A percentile compares a stretch with the other conserved stretches of the same genome.
Conservation (phyloP, 2,329 filamentous ascomycete genomes). For the Tolypocladium album region DNA sequence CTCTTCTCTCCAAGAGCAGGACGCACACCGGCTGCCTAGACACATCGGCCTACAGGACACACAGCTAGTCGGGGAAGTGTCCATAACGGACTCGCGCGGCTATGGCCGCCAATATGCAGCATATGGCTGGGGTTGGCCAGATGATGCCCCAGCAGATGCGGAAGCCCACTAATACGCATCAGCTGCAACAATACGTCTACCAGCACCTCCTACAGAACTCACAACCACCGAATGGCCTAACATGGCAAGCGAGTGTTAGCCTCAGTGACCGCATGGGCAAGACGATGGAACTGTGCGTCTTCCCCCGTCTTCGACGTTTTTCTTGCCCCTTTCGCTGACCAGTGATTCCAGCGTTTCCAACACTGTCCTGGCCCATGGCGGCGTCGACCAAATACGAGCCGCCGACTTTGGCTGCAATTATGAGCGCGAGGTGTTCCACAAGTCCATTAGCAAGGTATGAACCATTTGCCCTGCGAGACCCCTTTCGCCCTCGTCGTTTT, state of each 20-base stretch:
- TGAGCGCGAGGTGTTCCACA: constrained; percentile 36
- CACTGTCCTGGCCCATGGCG: constrained; percentile 33
- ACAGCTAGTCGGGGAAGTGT: constrained; percentile 10
- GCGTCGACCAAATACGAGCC: constrained; percentile 28
- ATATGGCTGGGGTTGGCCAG: constrained; percentile 38
- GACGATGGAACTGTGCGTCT: constrained; percentile 30
- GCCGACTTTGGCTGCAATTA: constrained; percentile 31
- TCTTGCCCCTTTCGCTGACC: constrained; percentile 2
- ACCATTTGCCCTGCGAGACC: background rate
- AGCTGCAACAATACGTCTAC: constrained; percentile 29
- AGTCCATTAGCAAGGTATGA: constrained; percentile 37
- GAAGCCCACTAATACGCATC: constrained; percentile 13
- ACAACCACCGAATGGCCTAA: constrained; percentile 17
- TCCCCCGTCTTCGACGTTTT: background rate
- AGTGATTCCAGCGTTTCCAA: constrained; percentile 34
- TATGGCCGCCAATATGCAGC: constrained; percentile 51
- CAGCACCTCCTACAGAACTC: constrained; percentile 24
- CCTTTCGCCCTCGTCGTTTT: background rate
- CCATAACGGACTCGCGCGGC: constrained; percentile 23
- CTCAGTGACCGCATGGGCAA: constrained; percentile 31
- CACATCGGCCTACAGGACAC: background rate
- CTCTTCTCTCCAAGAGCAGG: background rate
- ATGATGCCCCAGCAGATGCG: constrained; percentile 34
- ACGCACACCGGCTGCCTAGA: background rate
- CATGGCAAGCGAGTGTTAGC: constrained; percentile 28